These are phyloP conservation scores for Torrubiella hemipterigena DNA, from an alignment of 2,329 filamentous ascomycete species.

Conservation along the genomic window DNA sequence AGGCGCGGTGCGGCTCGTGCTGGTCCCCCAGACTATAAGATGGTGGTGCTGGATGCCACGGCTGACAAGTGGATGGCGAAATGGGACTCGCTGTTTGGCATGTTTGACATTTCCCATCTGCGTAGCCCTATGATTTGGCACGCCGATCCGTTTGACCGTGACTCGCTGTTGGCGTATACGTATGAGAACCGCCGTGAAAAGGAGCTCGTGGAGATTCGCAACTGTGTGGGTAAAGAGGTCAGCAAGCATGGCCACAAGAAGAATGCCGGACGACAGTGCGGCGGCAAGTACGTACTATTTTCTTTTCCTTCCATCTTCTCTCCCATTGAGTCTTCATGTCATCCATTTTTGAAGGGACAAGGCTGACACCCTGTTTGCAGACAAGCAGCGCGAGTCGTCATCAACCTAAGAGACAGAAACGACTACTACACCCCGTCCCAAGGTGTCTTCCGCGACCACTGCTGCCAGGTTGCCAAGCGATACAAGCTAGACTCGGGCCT, in stretches of 20 bases:
- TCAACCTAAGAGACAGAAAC: slow-evolving; percentile 55
- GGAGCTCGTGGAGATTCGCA: slow-evolving; percentile 58
- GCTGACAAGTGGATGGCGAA: slow-evolving; percentile 54
- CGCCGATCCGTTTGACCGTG: slow-evolving; percentile 62
- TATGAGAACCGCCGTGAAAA: slow-evolving; percentile 46
- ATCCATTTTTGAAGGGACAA: background rate
- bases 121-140: slow-evolving; percentile 79
- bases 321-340: too few relatives aligned
- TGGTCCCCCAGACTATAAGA: slow-evolving; percentile 20
- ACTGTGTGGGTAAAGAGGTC: slow-evolving; percentile 67
- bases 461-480: slow-evolving; percentile 40
- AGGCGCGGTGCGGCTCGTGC: slow-evolving; percentile 3
- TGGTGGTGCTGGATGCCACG: slow-evolving; percentile 56
- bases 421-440: slow-evolving; percentile 58
- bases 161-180: slow-evolving; percentile 59
- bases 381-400: slow-evolving; percentile 33
- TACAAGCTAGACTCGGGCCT: slow-evolving; percentile 37
- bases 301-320: too few relatives aligned
- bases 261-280: slow-evolving; percentile 20
- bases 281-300: slow-evolving; percentile 26
- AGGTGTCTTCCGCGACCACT: slow-evolving; percentile 50
- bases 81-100: slow-evolving; percentile 59
- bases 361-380: slow-evolving; percentile 17
- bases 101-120: slow-evolving; percentile 58
- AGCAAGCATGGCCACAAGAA: slow-evolving; percentile 72